phyloP scores from a whole-genome alignment of 352 stramenopile genomes.

The Globisporangium nodosum region DNA sequence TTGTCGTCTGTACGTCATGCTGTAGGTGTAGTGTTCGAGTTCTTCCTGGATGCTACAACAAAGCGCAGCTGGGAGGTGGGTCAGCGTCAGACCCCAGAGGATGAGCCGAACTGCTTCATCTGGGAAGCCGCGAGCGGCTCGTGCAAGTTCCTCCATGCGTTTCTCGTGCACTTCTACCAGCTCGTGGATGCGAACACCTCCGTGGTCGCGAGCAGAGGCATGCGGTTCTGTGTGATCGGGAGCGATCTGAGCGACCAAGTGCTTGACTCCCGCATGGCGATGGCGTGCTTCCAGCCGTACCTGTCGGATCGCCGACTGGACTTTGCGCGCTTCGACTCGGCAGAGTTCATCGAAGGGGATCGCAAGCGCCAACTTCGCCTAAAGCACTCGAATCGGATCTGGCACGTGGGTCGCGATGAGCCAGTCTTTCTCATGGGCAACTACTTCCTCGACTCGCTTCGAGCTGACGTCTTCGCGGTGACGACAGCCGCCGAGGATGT shows the following conservation, averaged over 20 bases:
- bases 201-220: slow-evolving; percentile 18
- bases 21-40: slow-evolving; percentile 31
- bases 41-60: slow-evolving; percentile 22
- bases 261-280: slow-evolving; percentile 45
- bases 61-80: neutral
- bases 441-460: slow-evolving; percentile 80
- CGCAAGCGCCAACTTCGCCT: slow-evolving; percentile 27
- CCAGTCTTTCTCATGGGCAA: slow-evolving; percentile 77
- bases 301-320: slow-evolving; percentile 37
- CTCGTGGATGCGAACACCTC: slow-evolving; percentile 19
- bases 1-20: neutral
- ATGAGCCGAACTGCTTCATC: slow-evolving; percentile 64
- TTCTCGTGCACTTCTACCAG: slow-evolving; percentile 59
- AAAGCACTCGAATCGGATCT: slow-evolving; percentile 18
- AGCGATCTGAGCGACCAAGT: slow-evolving; percentile 74
- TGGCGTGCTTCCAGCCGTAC: slow-evolving; percentile 55
- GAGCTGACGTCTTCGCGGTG: slow-evolving; percentile 59
- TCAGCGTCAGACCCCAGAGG: neutral
- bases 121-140: slow-evolving; percentile 78
- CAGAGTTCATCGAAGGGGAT: slow-evolving; percentile 27
- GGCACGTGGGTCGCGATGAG: slow-evolving; percentile 38
- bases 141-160: slow-evolving; percentile 77
- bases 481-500: neutral
- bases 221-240: slow-evolving; percentile 58
- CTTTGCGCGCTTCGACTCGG: slow-evolving; percentile 68